Evolutionary conservation across 257 asterid genomes (phyloP).

Genomic region (Striga asiatica): DNA sequence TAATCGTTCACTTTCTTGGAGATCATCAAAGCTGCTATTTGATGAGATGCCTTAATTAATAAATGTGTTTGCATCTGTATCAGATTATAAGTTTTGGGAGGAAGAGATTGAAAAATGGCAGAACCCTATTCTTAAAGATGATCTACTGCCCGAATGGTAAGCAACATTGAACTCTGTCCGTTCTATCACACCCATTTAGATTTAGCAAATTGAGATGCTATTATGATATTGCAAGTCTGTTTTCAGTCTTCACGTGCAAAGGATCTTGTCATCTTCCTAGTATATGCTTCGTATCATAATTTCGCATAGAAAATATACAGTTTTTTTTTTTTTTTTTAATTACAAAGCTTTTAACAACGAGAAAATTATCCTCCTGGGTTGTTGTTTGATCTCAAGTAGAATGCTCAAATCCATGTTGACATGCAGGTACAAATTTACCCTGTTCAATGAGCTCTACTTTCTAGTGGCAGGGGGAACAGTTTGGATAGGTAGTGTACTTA

Average conservation of each 20-base stretch:
- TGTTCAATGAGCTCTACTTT: conserved; percentile 95
- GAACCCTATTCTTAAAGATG: conserved; percentile 77
- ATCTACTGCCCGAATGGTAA: conserved; percentile 88
- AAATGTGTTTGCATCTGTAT: conserved; percentile 9
- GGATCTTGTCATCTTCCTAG: background rate
- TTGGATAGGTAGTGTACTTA: conserved; percentile 88
- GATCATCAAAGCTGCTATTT: background rate
- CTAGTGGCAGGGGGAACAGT: conserved; percentile 98
- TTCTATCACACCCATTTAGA: background rate
- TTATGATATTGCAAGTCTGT: no score
- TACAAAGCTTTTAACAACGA: background rate
- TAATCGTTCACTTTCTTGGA: background rate
- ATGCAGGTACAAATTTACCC: conserved; percentile 93
- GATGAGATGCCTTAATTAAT: background rate
- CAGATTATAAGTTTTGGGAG: conserved; percentile 94
- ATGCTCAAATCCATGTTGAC: conserved; percentile 2
- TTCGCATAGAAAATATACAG: background rate
- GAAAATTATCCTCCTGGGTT: background rate
- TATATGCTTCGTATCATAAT: background rate
- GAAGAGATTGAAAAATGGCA: conserved; percentile 99
- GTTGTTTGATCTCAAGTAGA: background rate
- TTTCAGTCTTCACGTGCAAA: no score
- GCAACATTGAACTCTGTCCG: conserved; percentile 13
- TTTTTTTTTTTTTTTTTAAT: no score
- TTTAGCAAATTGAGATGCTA: no score